These are phyloP conservation scores for Cryphonectria nitschkei DNA, from an alignment of 2,329 filamentous ascomycete species.

Conservation along the genomic window DNA sequence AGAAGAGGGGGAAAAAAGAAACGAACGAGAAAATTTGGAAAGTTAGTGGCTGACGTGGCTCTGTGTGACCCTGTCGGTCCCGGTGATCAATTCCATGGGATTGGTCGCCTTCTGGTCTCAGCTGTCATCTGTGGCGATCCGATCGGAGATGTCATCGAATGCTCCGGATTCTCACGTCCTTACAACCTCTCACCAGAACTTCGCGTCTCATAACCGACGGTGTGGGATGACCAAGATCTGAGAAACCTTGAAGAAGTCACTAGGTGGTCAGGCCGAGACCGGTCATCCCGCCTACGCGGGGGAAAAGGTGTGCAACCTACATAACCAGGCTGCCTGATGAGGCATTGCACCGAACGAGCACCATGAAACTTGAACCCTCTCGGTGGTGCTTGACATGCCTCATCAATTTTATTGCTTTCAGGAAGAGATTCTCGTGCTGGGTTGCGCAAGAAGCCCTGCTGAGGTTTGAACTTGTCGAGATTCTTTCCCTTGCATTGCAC, in stretches of 20 bases:
- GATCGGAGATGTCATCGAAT: not conserved
- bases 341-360: not conserved
- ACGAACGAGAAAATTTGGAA: not conserved
- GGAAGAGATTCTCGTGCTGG: not conserved
- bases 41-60: constrained; percentile 20
- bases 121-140: constrained; percentile 18
- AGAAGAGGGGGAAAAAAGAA: too few species aligned
- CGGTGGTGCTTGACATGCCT: not conserved
- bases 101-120: constrained; percentile 15
- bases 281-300: not conserved
- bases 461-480: not conserved
- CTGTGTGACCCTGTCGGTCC: constrained; percentile 6
- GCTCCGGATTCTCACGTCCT: not conserved
- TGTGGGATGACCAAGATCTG: not conserved
- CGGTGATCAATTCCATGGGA: not conserved
- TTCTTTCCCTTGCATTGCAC: not conserved
- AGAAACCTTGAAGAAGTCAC: not conserved
- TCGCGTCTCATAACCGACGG: not conserved
- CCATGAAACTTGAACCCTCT: not conserved
- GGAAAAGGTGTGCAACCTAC: not conserved
- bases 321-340: not conserved
- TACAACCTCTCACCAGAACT: not conserved
- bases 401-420: not conserved
- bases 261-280: not conserved
- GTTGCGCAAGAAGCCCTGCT: not conserved